A percentile compares a stretch with the other conserved stretches of the same genome.
Conservation (phyloP, 495 filamentous ascomycete genomes). For the Tetracladium marchalianum region DNA sequence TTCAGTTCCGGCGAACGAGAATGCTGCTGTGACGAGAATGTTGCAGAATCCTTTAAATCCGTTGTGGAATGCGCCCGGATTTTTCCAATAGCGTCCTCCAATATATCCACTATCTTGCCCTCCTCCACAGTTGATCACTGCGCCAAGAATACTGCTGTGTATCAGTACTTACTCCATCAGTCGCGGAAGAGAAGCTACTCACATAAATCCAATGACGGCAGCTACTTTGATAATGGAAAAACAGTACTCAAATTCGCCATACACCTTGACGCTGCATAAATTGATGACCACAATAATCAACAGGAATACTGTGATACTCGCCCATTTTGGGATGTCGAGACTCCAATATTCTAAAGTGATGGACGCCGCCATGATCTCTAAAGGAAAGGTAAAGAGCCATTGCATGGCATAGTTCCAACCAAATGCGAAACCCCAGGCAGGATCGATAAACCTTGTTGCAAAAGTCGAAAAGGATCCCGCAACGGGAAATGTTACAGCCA, state of each 20-base stretch:
- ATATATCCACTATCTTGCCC: conserved; percentile 44
- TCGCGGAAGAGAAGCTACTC: background rate
- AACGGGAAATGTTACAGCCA: conserved; percentile 74
- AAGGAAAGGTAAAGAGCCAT: conserved; percentile 77
- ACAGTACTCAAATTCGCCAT: conserved; percentile 84
- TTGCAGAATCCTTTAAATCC: conserved; percentile 93
- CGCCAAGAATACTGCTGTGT: conserved; percentile 51
- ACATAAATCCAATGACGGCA: conserved; percentile 82
- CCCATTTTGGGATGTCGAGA: conserved; percentile 39
- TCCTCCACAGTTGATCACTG: conserved; percentile 73
- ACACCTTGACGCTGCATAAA: conserved; percentile 74
- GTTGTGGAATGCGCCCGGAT: conserved; percentile 72
- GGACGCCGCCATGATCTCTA: conserved; percentile 85
- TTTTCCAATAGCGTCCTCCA: conserved; percentile 38
- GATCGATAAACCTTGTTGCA: conserved; percentile 85
- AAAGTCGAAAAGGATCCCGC: conserved; percentile 92
- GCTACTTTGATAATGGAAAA: conserved; percentile 82
- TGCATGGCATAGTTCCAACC: conserved; percentile 75
- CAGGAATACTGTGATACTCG: conserved; percentile 59
- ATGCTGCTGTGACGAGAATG: conserved; percentile 87
- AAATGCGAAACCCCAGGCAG: conserved; percentile 95
- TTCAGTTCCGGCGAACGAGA: conserved; percentile 88
- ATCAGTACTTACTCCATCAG: background rate
- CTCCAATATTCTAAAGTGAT: conserved; percentile 84
- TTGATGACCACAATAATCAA: conserved; percentile 68